These are phyloP conservation scores for Rhodotorula sp. DNA, from an alignment of 1,284 basidiomycete species.

Conservation along the genomic window DNA sequence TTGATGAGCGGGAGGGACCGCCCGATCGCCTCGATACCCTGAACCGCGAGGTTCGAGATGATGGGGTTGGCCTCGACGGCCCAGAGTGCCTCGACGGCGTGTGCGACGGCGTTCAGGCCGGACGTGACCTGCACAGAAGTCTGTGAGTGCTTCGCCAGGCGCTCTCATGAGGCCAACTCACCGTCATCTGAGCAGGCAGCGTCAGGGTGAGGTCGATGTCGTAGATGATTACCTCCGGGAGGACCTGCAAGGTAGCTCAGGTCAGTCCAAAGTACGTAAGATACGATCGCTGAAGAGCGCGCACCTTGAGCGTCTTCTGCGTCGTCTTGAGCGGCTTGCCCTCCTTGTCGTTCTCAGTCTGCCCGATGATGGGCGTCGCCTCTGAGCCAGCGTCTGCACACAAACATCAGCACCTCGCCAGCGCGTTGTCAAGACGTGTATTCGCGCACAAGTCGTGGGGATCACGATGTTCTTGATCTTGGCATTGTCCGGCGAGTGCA, in stretches of 20 bases:
- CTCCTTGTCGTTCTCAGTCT: constrained; percentile 52
- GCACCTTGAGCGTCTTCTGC: constrained; percentile 51
- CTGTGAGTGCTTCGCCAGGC: too few relatives aligned
- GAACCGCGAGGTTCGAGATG: constrained; percentile 53
- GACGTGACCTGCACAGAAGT: constrained; percentile 48
- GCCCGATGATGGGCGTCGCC: constrained; percentile 56
- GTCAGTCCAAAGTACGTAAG: not conserved
- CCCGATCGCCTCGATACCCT: constrained; percentile 53
- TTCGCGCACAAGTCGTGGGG: constrained; percentile 54
- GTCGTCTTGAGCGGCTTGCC: constrained; percentile 54
- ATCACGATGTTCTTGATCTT: constrained; percentile 56
- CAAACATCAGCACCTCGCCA: too few relatives aligned
- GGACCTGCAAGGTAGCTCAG: constrained; percentile 42
- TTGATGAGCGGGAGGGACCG: constrained; percentile 51
- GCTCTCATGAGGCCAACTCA: not conserved
- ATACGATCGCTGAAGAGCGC: not conserved
- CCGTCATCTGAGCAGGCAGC: constrained; percentile 54
- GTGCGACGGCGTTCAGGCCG: constrained; percentile 57
- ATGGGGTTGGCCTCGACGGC: constrained; percentile 55
- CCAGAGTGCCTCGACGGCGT: constrained; percentile 56
- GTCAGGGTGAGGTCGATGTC: constrained; percentile 56
- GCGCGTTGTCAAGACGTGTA: rapidly evolving
- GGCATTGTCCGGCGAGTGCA: constrained; percentile 47
- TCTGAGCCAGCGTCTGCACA: constrained; percentile 53
- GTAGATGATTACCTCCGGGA: constrained; percentile 57